These are phyloP conservation scores for Glonium stellatum DNA, from an alignment of 495 filamentous ascomycete genomes.

Conservation along the genomic window DNA sequence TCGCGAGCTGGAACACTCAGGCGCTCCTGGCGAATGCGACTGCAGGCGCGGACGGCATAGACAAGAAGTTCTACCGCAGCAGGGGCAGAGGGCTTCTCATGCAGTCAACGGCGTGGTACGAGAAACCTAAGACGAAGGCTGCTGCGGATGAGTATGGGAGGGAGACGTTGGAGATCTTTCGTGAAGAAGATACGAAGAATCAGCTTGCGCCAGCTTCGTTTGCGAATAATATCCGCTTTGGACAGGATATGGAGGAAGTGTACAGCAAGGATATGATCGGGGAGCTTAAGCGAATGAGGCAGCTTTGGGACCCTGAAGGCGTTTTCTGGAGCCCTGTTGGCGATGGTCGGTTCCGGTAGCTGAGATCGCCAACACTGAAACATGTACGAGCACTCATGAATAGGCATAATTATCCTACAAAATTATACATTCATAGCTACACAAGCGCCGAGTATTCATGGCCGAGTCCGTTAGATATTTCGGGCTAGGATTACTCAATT, in stretches of 20 bases:
- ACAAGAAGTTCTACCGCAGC: conserved; percentile 1
- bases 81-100: conserved; percentile 12
- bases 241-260: conserved; percentile 8
- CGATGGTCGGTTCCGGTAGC: conserved; percentile 1
- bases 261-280: conserved; percentile 7
- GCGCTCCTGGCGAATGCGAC: background rate
- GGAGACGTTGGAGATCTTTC: background rate
- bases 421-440: too few relatives aligned
- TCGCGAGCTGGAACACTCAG: conserved; percentile 8
- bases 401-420: too few relatives aligned
- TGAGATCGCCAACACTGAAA: too few relatives aligned
- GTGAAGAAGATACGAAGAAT: conserved; percentile 5
- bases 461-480: too few relatives aligned
- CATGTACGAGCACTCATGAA: too few relatives aligned
- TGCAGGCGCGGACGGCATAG: background rate
- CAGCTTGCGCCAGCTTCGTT: conserved; percentile 3
- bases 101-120: conserved; percentile 15
- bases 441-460: too few relatives aligned
- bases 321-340: conserved; percentile 12
- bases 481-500: too few relatives aligned
- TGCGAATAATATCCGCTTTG: conserved; percentile 13
- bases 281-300: conserved; percentile 5
- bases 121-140: background rate
- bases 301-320: conserved; percentile 7
- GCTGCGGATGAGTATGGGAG: conserved; percentile 12